Evolutionary conservation across 2,329 filamentous ascomycete genomes (phyloP).

Genomic region (Monilinia polystroma): DNA sequence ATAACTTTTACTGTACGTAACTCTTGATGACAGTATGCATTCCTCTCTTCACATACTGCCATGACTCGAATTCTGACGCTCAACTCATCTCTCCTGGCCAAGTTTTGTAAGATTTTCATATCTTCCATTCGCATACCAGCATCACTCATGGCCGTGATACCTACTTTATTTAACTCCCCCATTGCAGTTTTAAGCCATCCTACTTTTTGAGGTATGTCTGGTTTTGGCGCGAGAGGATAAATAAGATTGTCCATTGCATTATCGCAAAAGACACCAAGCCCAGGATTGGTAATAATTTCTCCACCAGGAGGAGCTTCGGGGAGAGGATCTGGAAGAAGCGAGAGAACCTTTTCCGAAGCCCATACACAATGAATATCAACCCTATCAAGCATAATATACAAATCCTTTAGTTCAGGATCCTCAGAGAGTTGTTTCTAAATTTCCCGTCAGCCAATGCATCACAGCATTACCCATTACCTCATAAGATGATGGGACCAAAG

Average conservation of each 20-base stretch:
- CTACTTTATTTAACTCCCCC: constrained; percentile 59
- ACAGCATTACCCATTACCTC: background rate
- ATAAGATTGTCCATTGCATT: constrained; percentile 65
- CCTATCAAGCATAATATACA: constrained; percentile 68
- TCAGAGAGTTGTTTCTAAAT: constrained; percentile 51
- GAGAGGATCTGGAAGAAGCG: constrained; percentile 53
- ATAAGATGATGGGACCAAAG: constrained; percentile 24
- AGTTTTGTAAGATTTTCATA: constrained; percentile 53
- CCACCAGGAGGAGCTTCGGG: constrained; percentile 58
- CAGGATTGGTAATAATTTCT: constrained; percentile 60
- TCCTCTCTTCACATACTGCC: constrained; percentile 63
- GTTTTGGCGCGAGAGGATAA: constrained; percentile 56
- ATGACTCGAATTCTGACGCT: constrained; percentile 66
- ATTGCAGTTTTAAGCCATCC: constrained; percentile 60
- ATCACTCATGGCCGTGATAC: constrained; percentile 68
- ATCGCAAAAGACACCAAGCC: constrained; percentile 69
- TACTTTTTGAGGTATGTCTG: constrained; percentile 52
- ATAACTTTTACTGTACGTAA: constrained; percentile 30
- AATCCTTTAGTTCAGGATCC: constrained; percentile 51
- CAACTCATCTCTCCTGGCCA: constrained; percentile 54
- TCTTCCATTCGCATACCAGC: constrained; percentile 60
- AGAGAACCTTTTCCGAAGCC: constrained; percentile 63
- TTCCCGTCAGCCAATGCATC: background rate
- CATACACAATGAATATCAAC: constrained; percentile 70
- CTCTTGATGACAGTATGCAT: constrained; percentile 58